Conservation (phyloP, 441 rosid species). For the Populus hybrid region DNA sequence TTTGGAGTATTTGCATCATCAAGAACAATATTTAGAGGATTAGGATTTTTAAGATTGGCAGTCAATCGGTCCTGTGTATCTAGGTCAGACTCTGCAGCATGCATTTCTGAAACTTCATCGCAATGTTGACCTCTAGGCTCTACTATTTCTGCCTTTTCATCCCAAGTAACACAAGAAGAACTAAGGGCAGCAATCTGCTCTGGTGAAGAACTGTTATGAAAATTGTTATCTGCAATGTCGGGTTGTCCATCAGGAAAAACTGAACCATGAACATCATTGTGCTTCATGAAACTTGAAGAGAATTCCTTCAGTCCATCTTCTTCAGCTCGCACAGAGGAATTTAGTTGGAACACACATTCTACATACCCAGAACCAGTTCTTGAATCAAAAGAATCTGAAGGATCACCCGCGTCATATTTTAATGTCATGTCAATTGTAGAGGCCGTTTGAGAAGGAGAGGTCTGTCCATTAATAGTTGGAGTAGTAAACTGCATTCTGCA, state of each 20-base stretch:
- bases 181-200: constrained; percentile 33
- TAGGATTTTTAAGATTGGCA: constrained; percentile 23
- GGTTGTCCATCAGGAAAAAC: constrained; percentile 39
- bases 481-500: constrained; percentile 60
- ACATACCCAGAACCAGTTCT: constrained; percentile 62
- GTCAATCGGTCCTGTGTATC: constrained; percentile 23
- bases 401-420: constrained; percentile 51
- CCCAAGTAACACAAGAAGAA: constrained; percentile 67
- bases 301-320: constrained; percentile 42
- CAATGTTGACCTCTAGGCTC: constrained; percentile 33
- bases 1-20: constrained; percentile 27
- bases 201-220: constrained; percentile 34
- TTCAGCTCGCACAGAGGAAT: constrained; percentile 43
- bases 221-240: constrained; percentile 29
- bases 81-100: constrained; percentile 21
- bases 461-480: constrained; percentile 43
- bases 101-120: background rate
- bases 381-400: constrained; percentile 56
- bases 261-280: constrained; percentile 38
- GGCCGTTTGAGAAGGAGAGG: constrained; percentile 50
- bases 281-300: constrained; percentile 40
- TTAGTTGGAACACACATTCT: constrained; percentile 49
- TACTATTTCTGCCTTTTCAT: constrained; percentile 71
- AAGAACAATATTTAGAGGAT: constrained; percentile 25
- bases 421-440: constrained; percentile 53